phyloP scores from a whole-genome alignment of 1,284 basidiomycete genomes.

The Fomitopsis betulina region DNA sequence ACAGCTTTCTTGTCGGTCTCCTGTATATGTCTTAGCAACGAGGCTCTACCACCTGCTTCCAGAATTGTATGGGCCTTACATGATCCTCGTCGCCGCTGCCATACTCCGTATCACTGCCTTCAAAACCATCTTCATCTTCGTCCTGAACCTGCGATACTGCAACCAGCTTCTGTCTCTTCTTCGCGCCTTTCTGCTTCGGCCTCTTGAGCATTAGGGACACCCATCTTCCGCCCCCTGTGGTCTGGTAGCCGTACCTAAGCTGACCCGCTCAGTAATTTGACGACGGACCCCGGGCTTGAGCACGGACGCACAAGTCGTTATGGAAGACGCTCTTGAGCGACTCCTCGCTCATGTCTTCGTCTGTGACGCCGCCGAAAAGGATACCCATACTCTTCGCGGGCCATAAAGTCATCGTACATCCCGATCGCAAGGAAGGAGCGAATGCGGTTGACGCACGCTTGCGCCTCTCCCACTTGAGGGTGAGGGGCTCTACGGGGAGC shows the following conservation, averaged over 20 bases:
- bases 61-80: constrained; percentile 5
- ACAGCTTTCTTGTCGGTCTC: not conserved
- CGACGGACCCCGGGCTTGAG: not conserved
- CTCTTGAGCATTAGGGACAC: constrained; percentile 69
- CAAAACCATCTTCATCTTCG: constrained; percentile 31
- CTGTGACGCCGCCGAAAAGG: constrained; percentile 89
- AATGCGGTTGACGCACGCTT: constrained; percentile 73
- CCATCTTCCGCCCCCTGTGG: constrained; percentile 79
- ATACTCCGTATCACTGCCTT: constrained; percentile 27
- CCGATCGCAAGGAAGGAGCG: constrained; percentile 67
- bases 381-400: constrained; percentile 64
- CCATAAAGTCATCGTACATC: constrained; percentile 87
- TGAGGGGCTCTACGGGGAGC: constrained; percentile 41
- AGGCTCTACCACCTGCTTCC: too few relatives aligned
- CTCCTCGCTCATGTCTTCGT: constrained; percentile 87
- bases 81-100: constrained; percentile 24
- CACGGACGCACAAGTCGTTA: constrained; percentile 66
- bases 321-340: constrained; percentile 81
- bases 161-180: constrained; percentile 38
- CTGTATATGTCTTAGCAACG: not conserved
- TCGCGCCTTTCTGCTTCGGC: constrained; percentile 48
- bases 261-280: not conserved
- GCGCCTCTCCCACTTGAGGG: constrained; percentile 81
- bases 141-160: constrained; percentile 19
- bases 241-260: constrained; percentile 75